Conservation (phyloP, 192 early-diverging fungal genomes). For the Phycomyces nitens region DNA sequence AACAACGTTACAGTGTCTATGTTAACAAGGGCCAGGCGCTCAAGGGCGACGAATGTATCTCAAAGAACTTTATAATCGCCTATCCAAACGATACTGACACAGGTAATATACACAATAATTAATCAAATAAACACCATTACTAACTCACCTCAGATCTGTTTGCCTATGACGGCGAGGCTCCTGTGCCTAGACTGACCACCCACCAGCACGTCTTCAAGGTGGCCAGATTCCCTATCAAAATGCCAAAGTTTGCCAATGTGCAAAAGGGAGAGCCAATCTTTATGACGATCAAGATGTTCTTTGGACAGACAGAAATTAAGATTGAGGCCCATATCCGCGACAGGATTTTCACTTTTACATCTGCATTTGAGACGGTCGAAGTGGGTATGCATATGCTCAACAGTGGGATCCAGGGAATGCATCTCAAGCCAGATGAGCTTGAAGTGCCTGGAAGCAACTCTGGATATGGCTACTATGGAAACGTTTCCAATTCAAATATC, state of each 20-base stretch:
- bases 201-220: constrained; percentile 35
- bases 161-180: constrained; percentile 33
- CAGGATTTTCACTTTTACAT: constrained; percentile 8
- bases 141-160: constrained; percentile 25
- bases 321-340: constrained; percentile 32
- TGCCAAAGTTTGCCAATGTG: constrained; percentile 36
- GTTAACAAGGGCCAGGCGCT: constrained; percentile 40
- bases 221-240: constrained; percentile 38
- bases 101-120: constrained; percentile 18
- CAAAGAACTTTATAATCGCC: constrained; percentile 50
- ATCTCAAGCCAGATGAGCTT: constrained; percentile 6
- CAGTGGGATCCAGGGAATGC: neutral
- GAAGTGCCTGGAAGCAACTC: neutral
- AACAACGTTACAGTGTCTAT: constrained; percentile 33
- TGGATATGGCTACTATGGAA: constrained; percentile 3
- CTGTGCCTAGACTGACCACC: constrained; percentile 32
- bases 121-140: neutral
- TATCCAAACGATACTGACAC: constrained; percentile 44
- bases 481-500: constrained; percentile 6
- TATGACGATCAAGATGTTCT: constrained; percentile 47
- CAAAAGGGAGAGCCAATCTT: constrained; percentile 45
- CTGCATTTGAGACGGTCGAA: constrained; percentile 28
- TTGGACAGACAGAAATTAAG: constrained; percentile 54
- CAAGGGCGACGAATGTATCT: constrained; percentile 47
- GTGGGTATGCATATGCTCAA: neutral